Evolutionary conservation across 139 green algal genomes (phyloP).

Genomic region (Chlamydomonas applanata): DNA sequence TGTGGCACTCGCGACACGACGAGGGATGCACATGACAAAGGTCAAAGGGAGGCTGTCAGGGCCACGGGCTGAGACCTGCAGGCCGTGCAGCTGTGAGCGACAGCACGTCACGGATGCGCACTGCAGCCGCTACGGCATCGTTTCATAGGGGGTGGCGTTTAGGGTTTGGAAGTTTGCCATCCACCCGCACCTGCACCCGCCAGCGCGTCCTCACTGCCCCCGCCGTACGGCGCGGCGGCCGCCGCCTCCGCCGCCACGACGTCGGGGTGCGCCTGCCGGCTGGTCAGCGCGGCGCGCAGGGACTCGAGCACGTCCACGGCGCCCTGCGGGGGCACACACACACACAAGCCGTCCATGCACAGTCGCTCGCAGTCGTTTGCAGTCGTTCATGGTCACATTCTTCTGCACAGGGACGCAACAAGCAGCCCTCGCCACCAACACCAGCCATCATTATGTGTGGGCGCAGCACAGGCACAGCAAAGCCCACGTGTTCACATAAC

Average conservation of each 20-base stretch:
- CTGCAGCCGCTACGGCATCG: too few species aligned
- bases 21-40: too few species aligned
- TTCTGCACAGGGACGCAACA: neutral
- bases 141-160: too few species aligned
- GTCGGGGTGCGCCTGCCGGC: neutral
- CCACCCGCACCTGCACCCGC: neutral
- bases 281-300: neutral
- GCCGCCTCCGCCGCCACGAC: neutral
- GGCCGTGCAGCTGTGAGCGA: too few species aligned
- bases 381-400: neutral
- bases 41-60: too few species aligned
- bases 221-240: neutral
- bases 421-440: neutral
- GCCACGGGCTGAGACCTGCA: too few species aligned
- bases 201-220: neutral
- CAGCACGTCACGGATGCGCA: too few species aligned
- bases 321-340: neutral
- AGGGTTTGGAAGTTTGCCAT: too few species aligned
- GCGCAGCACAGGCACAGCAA: too few species aligned
- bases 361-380: neutral
- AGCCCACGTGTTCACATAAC: too few species aligned
- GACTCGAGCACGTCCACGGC: neutral
- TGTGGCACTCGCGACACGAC: too few species aligned
- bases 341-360: neutral
- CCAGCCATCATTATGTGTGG: neutral